Evolutionary conservation across 768 basidiomycete species (phyloP).

Genomic region (Scleroderma citrinum): DNA sequence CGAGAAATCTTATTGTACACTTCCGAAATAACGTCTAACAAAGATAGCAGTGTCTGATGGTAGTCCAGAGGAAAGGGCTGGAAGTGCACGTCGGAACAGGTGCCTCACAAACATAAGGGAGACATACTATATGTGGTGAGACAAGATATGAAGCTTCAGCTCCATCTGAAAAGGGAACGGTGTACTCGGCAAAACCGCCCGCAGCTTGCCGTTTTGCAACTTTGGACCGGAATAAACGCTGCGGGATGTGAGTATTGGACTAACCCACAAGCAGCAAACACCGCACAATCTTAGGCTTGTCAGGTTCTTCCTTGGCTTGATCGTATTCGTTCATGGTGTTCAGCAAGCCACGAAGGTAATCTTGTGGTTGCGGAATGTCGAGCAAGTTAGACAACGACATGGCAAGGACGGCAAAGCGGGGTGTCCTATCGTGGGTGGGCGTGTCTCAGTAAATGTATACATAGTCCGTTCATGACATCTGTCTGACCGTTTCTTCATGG

Average conservation of each 20-base stretch:
- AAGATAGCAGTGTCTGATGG: conserved; percentile 80
- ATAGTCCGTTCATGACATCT: neutral
- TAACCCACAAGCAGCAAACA: neutral
- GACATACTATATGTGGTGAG: conserved; percentile 65
- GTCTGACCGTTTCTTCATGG: conserved; percentile 73
- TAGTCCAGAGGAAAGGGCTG: conserved; percentile 91
- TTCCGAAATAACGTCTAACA: conserved; percentile 85
- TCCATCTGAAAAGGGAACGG: conserved; percentile 51
- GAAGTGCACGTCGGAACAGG: conserved; percentile 4
- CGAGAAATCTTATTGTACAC: conserved; percentile 84
- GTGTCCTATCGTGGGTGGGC: conserved; percentile 45
- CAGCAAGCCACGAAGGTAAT: conserved; percentile 70
- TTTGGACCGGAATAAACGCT: conserved; percentile 60
- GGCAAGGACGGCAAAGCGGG: conserved; percentile 77
- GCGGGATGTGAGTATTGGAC: conserved; percentile 11
- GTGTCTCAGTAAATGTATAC: conserved; percentile 1
- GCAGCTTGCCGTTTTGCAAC: conserved; percentile 45
- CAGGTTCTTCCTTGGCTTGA: conserved; percentile 47
- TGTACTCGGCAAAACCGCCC: conserved; percentile 54
- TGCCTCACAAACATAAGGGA: neutral
- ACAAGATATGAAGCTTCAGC: conserved; percentile 66
- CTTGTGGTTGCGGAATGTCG: conserved; percentile 74
- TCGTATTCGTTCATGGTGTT: conserved; percentile 75
- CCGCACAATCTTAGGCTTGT: conserved; percentile 65
- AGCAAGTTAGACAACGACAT: conserved; percentile 81